These are phyloP conservation scores for Fonsecaea nubica DNA, from an alignment of 2,329 filamentous ascomycete genomes.

Conservation along the genomic window DNA sequence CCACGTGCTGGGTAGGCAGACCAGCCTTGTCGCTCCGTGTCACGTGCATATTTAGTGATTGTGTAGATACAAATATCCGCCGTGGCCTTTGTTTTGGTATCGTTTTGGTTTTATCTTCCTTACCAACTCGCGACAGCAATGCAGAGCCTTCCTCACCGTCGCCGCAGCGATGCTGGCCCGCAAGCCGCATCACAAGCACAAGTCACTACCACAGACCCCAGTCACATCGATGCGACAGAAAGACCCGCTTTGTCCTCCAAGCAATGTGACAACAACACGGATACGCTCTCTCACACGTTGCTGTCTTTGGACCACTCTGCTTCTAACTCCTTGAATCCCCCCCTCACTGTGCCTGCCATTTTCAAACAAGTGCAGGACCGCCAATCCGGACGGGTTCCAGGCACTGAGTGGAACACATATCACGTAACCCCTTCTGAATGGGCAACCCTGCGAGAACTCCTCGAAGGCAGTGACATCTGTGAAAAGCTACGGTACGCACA, in stretches of 20 bases:
- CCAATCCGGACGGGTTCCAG: neutral
- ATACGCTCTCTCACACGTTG: neutral
- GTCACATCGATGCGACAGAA: neutral
- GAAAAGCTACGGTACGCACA: neutral
- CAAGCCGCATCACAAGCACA: neutral
- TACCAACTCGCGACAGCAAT: neutral
- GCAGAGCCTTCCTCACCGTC: conserved; percentile 1
- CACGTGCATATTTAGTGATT: neutral
- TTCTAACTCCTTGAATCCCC: neutral
- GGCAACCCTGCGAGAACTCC: neutral
- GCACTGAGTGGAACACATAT: neutral
- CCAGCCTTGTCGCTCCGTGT: neutral
- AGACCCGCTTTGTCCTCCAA: neutral
- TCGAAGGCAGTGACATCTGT: neutral
- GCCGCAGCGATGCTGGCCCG: neutral
- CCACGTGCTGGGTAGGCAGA: too few species aligned
- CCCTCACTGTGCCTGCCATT: neutral
- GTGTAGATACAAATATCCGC: neutral
- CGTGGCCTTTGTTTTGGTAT: neutral
- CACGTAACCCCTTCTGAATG: neutral
- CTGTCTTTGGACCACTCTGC: neutral
- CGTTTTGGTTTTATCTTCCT: neutral
- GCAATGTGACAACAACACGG: neutral
- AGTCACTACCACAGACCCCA: neutral
- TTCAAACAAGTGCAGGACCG: neutral